These are phyloP conservation scores for Neurospora sp. DNA, from an alignment of 495 filamentous ascomycete genomes.

Conservation along the genomic window DNA sequence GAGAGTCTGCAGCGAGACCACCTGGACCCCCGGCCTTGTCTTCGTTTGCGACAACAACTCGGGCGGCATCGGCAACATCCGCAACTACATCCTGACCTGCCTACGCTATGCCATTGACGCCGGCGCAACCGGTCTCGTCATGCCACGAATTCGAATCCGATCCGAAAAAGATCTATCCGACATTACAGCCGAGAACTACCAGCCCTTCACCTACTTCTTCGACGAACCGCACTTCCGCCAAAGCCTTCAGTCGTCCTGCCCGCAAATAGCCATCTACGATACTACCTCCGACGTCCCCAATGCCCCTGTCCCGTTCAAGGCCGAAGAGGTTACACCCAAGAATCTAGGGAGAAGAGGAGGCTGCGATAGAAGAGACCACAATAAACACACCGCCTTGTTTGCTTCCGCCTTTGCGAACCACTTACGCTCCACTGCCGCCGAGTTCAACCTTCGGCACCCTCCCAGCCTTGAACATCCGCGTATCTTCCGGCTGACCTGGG, in stretches of 20 bases:
- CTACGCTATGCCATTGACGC: conserved; percentile 40
- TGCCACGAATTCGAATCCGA: conserved; percentile 33
- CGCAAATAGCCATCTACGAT: conserved; percentile 31
- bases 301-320: conserved; percentile 14
- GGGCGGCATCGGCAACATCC: conserved; percentile 43
- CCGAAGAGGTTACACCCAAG: conserved; percentile 31
- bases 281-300: conserved; percentile 28
- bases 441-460: conserved; percentile 14
- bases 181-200: conserved; percentile 20
- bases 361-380: conserved; percentile 34
- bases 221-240: conserved; percentile 31
- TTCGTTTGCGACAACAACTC: conserved; percentile 44
- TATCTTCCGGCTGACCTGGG: conserved; percentile 32
- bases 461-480: conserved; percentile 23
- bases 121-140: conserved; percentile 33
- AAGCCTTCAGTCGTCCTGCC: conserved; percentile 26
- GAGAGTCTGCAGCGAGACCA: conserved; percentile 33
- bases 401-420: conserved; percentile 22
- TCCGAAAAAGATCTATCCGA: conserved; percentile 21
- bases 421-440: conserved; percentile 12
- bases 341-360: conserved; percentile 28
- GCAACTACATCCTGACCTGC: conserved; percentile 43
- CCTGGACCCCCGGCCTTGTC: conserved; percentile 27
- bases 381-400: conserved; percentile 36
- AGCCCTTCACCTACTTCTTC: conserved; percentile 36